Base-by-base conservation (phyloP, 306 rosid genomes). In the Lotus japonicus region DNA sequence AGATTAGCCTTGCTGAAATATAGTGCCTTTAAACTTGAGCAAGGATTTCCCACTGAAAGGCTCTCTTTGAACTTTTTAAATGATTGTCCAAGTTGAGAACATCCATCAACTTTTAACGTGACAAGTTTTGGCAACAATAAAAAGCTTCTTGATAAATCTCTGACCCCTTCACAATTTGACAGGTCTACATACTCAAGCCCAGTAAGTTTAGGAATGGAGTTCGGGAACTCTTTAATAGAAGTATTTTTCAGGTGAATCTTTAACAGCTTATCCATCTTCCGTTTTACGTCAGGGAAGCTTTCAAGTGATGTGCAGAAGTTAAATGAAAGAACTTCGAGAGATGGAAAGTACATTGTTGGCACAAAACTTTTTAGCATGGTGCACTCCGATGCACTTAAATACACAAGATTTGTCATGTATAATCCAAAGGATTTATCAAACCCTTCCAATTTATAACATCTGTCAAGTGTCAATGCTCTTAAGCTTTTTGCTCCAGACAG, bases 191-290 rank as follows among this genome's bases (percentile, higher is more conserved):
- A 7, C 36, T 21, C 26, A 38, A 60, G 62, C 17, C 70, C 41
- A 3, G 33, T 36, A 9, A 72, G 70, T 2, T 60, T 49, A 13
- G 62, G 31, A 61, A 61, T 60, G 61, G 70, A 60, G 6, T 41
- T 0, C 11, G 77, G 77, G 11, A 74, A 49, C 13, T 74, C 48
- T 21, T 56, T 19, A n/a, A 74, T 45, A 35, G 73, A 67, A 46
- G 73, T 56, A 5, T 38, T 14, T 6, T 0, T 11, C 58, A 52
- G 23, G 9, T 9, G 19, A 50, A 60, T 13, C 23, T n/a, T 28
- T 7, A n/a, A 19, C 11, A 39, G 77, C 16, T 2, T 28, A 21
- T 50, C 35, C 70, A 61, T 72, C 10, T 14, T 39, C 39, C 11
- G 17, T 5, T 13, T 9, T 21, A 60, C 23, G 3, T 66, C 3